Evolutionary conservation across 257 asterid species (phyloP), one percentile per base, ranked within the genome.

Genomic region (Solanum peruvianum): DNA sequence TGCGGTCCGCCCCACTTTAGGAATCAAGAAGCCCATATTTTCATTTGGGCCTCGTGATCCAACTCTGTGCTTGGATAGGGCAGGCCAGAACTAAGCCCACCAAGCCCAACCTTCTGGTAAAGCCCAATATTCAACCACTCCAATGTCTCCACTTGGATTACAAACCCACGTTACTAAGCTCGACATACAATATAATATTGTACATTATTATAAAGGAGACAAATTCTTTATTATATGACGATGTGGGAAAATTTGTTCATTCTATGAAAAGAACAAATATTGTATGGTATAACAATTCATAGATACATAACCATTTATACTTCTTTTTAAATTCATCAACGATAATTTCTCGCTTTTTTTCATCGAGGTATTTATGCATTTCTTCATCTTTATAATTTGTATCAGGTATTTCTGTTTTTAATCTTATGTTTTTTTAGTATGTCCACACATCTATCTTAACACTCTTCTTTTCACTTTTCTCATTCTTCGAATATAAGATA

Each of bases 161-260:
- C 45, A 33, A 70, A 45, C 44, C 15, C 25, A 70, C 0, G 2
- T 70, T 16, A 33, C 13, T 1, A 39, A 70, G 44, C 44, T 70
- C 77, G 8, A 3, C 44, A 5, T 3, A 1, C 1, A 7, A 0
- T 0, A 0, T 0, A 1, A 14, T 33, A 7, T 33, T 20, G 5
- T 1, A 9, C 6, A 18, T 16, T 31, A 0, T 9, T 33, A 16
- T 16, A 18, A 33, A 70, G 44, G 0, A 3, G 4, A 16, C 6
- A 33, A 70, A 70, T 4, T 70, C n/a, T 4, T 70, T 70, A 4
- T 33, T 7, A 70, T 3, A 16, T 9, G 6, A 1, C 44, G 25
- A 16, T 70, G 25, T 70, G 78, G 78, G 78, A 70, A 44, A 3
- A 56, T 11, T 16, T 70, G 4, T 37, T 70, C 23, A 16, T 60